A percentile compares a stretch with the other conserved stretches of the same genome.
phyloP scores from a whole-genome alignment of 2,329 filamentous ascomycete genomes.

The Pseudocercospora macadamiae region DNA sequence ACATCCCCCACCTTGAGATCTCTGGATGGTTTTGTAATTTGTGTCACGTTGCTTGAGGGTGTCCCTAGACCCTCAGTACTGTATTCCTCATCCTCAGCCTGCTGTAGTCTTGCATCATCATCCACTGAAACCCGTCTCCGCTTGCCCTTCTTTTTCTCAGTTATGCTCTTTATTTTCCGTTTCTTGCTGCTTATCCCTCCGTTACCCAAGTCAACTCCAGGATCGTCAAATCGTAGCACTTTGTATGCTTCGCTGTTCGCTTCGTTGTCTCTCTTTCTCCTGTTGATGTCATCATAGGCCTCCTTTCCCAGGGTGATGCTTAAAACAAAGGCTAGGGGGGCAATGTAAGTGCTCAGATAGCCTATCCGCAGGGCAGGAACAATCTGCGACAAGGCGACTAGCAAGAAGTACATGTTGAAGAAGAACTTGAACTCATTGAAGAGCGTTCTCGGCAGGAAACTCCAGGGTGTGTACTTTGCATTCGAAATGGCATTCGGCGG shows the following conservation, averaged over 20 bases:
- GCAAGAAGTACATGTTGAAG: slow-evolving; percentile 98
- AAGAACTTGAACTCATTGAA: slow-evolving; percentile 99
- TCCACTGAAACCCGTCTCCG: slow-evolving; percentile 38
- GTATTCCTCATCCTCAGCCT: slow-evolving; percentile 72
- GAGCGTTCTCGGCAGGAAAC: slow-evolving; percentile 88
- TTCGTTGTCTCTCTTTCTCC: slow-evolving; percentile 84
- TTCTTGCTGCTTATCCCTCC: slow-evolving; percentile 31
- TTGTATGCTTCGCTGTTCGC: slow-evolving; percentile 91
- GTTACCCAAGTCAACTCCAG: slow-evolving; percentile 37
- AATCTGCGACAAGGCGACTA: slow-evolving; percentile 91
- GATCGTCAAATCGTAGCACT: slow-evolving; percentile 71
- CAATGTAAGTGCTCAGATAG: slow-evolving; percentile 92
- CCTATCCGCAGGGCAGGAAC: slow-evolving; percentile 89
- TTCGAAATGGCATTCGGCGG: slow-evolving; percentile 93
- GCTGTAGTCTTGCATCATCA: slow-evolving; percentile 54
- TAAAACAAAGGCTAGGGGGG: slow-evolving; percentile 87
- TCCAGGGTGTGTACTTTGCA: slow-evolving; percentile 94
- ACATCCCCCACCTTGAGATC: slow-evolving; percentile 94
- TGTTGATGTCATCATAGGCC: slow-evolving; percentile 87
- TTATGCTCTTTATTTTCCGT: slow-evolving; percentile 35
- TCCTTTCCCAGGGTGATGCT: slow-evolving; percentile 93
- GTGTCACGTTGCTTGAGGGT: slow-evolving; percentile 49
- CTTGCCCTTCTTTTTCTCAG: slow-evolving; percentile 39
- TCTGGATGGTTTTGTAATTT: slow-evolving; percentile 78
- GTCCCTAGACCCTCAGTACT: slow-evolving; percentile 44